phyloP scores from a whole-genome alignment of 2,329 filamentous ascomycete species.

The Phaeosphaeria sp. region DNA sequence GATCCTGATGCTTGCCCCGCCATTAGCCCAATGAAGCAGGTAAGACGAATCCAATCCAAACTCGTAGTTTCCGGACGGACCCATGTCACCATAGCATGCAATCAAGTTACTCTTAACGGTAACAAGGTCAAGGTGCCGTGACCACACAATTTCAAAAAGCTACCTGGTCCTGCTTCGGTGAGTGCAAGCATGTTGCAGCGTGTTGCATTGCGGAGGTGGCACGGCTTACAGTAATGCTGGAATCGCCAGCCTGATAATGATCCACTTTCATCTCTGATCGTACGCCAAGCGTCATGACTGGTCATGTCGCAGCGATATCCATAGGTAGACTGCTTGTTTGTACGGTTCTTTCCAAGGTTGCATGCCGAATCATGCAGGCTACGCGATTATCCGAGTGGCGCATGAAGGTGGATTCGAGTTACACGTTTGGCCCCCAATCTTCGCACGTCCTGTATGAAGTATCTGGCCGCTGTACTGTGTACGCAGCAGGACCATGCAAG shows the following conservation, averaged over 20 bases:
- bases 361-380: neutral
- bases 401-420: neutral
- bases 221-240: neutral
- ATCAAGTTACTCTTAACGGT: neutral
- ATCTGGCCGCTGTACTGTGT: neutral
- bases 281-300: neutral
- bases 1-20: constrained; percentile 15
- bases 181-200: neutral
- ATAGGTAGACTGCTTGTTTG: neutral
- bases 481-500: neutral
- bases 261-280: neutral
- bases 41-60: constrained; percentile 24
- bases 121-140: neutral
- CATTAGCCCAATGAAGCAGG: constrained; percentile 30
- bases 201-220: neutral
- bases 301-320: neutral
- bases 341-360: too few relatives aligned
- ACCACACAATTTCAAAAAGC: neutral
- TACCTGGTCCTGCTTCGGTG: too few relatives aligned
- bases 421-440: neutral
- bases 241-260: too few relatives aligned
- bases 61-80: neutral
- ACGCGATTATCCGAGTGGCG: neutral
- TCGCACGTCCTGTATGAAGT: too few relatives aligned
- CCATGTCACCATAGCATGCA: neutral